Base-by-base conservation (phyloP, 2,329 filamentous ascomycete species). In the Pseudocercospora crystallina region DNA sequence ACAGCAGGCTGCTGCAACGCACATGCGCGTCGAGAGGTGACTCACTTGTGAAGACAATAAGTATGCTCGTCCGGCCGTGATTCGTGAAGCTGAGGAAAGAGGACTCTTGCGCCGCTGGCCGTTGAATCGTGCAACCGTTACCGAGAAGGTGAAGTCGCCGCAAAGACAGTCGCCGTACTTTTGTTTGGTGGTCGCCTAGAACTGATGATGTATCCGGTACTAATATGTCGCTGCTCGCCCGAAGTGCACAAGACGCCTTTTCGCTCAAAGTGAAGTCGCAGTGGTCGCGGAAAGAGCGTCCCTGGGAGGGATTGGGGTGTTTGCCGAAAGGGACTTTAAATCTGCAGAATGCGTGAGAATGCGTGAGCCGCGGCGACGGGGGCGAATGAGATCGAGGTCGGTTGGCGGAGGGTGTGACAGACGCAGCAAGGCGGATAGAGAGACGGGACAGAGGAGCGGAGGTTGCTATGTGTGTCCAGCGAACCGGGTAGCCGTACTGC, bases 11-110 rank as follows among this genome's bases (percentile, higher is more conserved):
- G 7, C 7, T 26, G 20, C 20, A 26, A 26, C 3, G 20, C 20
- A 26, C 20, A 26, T 26, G 20, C 20, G 41, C 31, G 37, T 39
- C 11, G 44, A 15, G 13, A 12, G 41, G 20, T 11, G 36, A 61
- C 63, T 62, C 47, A 64, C 62, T 47, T 57, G 53, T 34, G 59
- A 61, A 62, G 50, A 56, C 57, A 60, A 58, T 63, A 62, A 65
- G 54, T 47, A 64, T 65, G 63, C 65, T 66, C 56, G 56, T 49
- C 54, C 61, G 62, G 64, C 64, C 62, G 64, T 65, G 51, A 63
- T 35, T 64, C 53, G 59, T 60, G 53, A 56, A 51, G 29, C 41
- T 47, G 52, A 48, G 44, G 47, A 54, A 57, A 49, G 49, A 49
- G 49, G 41, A 36, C 17, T 26, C 20, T 52, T 55, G 59, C 54